Evolutionary conservation across 116 monocot genomes (phyloP).

Genomic region (Papilionanthe hybrid): DNA sequence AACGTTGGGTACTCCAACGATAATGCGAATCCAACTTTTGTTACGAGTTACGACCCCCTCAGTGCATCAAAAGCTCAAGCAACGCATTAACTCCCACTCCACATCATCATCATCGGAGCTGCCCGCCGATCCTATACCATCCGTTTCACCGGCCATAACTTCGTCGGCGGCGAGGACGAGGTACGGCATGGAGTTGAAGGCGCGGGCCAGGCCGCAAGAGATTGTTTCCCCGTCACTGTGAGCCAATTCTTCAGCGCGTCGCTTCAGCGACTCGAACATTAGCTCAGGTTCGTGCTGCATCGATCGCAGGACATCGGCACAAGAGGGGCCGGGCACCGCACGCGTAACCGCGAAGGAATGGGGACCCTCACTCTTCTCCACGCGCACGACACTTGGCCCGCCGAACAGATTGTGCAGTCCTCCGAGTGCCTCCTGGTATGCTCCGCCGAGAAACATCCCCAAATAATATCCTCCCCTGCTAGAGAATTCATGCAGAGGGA

Average conservation of each 20-base stretch:
- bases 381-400: slow-evolving; percentile 82
- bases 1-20: no score
- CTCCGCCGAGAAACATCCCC: slow-evolving; percentile 96
- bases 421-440: slow-evolving; percentile 95
- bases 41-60: no score
- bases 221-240: slow-evolving; percentile 10
- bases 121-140: background rate
- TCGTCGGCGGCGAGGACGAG: slow-evolving; percentile 5
- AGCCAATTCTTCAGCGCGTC: slow-evolving; percentile 39
- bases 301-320: slow-evolving; percentile 67
- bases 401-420: slow-evolving; percentile 94
- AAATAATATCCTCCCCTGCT: slow-evolving; percentile 56
- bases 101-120: slow-evolving; percentile 30
- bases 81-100: slow-evolving; percentile 59
- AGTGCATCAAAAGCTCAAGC: slow-evolving; percentile 36
- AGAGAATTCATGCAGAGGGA: slow-evolving; percentile 75
- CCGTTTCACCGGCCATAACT: slow-evolving; percentile 6
- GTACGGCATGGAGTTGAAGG: slow-evolving; percentile 59
- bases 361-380: slow-evolving; percentile 67
- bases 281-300: slow-evolving; percentile 92
- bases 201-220: slow-evolving; percentile 22
- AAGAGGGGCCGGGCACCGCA: slow-evolving; percentile 55
- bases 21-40: no score
- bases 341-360: slow-evolving; percentile 72
- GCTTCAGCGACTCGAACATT: slow-evolving; percentile 77